Percentiles rank a stretch among this genome's conserved stretches.
These are phyloP conservation scores for Tulasnella sp. DNA, from an alignment of 768 basidiomycete genomes.

Conservation along the genomic window DNA sequence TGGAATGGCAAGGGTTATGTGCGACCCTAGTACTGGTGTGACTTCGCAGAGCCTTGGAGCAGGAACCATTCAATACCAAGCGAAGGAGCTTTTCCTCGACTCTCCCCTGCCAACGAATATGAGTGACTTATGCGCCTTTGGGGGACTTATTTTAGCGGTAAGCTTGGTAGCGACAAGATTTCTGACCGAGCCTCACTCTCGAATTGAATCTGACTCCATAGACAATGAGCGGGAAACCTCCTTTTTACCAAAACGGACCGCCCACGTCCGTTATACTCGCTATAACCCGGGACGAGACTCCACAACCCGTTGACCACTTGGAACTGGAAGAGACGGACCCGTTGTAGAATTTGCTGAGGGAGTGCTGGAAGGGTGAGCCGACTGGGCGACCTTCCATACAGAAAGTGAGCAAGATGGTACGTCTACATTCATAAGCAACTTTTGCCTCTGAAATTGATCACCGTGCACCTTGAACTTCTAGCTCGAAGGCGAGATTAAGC, in stretches of 20 bases:
- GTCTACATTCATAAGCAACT: neutral
- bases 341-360: conserved; percentile 8
- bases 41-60: neutral
- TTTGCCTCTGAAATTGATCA: neutral
- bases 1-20: neutral
- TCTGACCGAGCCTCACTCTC: neutral
- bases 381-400: neutral
- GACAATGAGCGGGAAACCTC: neutral
- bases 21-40: neutral
- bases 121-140: neutral
- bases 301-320: neutral
- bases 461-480: neutral
- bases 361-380: neutral
- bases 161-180: neutral
- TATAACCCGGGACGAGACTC: neutral
- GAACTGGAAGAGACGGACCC: neutral
- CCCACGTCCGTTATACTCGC: neutral
- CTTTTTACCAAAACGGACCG: neutral
- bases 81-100: neutral
- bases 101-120: neutral
- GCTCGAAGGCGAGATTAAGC: neutral
- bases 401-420: neutral
- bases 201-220: neutral
- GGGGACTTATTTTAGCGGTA: neutral
- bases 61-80: neutral